phyloP scores from a whole-genome alignment of 2,329 filamentous ascomycete genomes.

The Huntiella bhutanensis region DNA sequence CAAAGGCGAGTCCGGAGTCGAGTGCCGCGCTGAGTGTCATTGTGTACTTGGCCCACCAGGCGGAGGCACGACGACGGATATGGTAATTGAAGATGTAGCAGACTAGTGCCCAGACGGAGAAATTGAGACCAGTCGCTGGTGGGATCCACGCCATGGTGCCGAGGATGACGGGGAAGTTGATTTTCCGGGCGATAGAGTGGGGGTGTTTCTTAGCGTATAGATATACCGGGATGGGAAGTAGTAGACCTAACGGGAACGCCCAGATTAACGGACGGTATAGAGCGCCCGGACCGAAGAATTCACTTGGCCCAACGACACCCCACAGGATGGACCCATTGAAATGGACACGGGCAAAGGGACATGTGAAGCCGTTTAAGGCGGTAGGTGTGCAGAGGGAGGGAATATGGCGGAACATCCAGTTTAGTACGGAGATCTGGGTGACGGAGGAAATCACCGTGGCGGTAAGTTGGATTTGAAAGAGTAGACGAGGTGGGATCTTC shows the following conservation, averaged over 20 bases:
- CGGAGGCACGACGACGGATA: conserved; percentile 46
- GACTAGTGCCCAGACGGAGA: conserved; percentile 69
- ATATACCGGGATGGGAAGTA: conserved; percentile 59
- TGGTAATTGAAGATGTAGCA: conserved; percentile 72
- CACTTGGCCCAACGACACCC: conserved; percentile 66
- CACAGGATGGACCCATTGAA: conserved; percentile 83
- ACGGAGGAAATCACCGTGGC: conserved; percentile 59
- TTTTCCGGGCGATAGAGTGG: conserved; percentile 48
- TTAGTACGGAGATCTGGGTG: conserved; percentile 67
- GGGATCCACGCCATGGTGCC: conserved; percentile 75
- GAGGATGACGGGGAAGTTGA: conserved; percentile 69
- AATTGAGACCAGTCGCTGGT: conserved; percentile 71
- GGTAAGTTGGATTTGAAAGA: conserved; percentile 61
- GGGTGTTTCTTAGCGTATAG: conserved; percentile 42
- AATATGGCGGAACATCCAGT: conserved; percentile 76
- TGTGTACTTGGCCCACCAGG: conserved; percentile 83
- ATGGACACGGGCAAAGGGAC: conserved; percentile 69
- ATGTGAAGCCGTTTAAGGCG: conserved; percentile 76
- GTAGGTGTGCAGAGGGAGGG: conserved; percentile 57
- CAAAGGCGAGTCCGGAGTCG: conserved; percentile 66
- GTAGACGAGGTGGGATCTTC: conserved; percentile 64
- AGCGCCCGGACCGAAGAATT: conserved; percentile 62
- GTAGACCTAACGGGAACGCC: conserved; percentile 60
- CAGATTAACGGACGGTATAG: conserved; percentile 62
- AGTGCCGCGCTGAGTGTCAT: conserved; percentile 74